These are phyloP conservation scores for Blepharisma stoltei DNA, from an alignment of 73 alveolate genomes.

Conservation along the genomic window DNA sequence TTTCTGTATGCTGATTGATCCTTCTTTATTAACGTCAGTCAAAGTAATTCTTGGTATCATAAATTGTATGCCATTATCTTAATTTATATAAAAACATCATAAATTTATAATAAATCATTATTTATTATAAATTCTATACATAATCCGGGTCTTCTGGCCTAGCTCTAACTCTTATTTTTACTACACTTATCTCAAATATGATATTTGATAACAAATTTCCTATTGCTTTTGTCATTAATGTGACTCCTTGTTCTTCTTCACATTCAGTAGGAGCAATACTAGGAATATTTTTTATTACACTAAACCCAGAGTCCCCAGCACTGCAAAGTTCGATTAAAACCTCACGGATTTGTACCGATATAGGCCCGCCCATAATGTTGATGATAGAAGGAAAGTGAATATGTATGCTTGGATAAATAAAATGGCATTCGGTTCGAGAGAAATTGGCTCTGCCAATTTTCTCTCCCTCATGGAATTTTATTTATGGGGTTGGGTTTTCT, in stretches of 20 bases:
- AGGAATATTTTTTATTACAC: background rate
- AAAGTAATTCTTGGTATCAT: slow-evolving; percentile 17
- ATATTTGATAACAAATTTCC: slow-evolving; percentile 15
- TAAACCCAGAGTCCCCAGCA: slow-evolving; percentile 7
- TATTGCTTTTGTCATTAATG: background rate
- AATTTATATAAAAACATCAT: no score
- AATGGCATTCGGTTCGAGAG: no score
- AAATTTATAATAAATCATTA: no score
- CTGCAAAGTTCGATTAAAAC: background rate
- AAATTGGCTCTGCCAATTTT: no score
- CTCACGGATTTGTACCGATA: background rate
- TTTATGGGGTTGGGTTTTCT: no score
- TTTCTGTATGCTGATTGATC: background rate
- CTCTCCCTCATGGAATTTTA: no score
- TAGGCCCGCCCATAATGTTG: background rate
- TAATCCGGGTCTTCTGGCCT: background rate
- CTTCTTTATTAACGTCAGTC: background rate
- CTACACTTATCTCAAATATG: background rate
- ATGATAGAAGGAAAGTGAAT: background rate
- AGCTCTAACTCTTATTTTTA: background rate
- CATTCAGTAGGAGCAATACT: background rate
- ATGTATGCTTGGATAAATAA: background rate
- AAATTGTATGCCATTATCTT: no score
- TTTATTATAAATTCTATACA: no score
- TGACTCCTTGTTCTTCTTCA: slow-evolving; percentile 15